phyloP scores from a whole-genome alignment of 2,329 filamentous ascomycete genomes.

The Clonostachys sp. region DNA sequence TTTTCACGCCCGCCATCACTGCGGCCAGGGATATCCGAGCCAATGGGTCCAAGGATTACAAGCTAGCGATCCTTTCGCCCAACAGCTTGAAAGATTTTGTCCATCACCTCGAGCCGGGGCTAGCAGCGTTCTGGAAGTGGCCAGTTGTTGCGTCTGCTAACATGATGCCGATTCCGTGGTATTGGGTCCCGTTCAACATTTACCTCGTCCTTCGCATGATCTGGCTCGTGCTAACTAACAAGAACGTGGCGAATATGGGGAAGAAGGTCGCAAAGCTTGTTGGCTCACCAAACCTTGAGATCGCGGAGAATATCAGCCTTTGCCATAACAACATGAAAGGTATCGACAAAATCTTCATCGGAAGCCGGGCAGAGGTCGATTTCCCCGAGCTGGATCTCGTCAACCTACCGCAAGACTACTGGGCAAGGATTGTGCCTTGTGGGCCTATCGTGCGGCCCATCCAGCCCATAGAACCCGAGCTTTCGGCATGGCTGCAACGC shows the following conservation, averaged over 20 bases:
- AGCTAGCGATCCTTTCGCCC: not conserved
- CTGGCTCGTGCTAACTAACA: not conserved
- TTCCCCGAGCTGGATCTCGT: constrained; percentile 27
- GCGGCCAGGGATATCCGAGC: not conserved
- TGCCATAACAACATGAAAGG: no score
- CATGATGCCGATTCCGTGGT: not conserved
- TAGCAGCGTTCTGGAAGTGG: not conserved
- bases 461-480: constrained; percentile 27
- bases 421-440: constrained; percentile 24
- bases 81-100: constrained; percentile 1
- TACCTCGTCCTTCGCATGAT: not conserved
- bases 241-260: not conserved
- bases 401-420: constrained; percentile 12
- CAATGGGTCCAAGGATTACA: not conserved
- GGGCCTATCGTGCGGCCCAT: constrained; percentile 38
- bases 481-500: constrained; percentile 33
- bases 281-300: not conserved
- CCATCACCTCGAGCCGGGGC: not conserved
- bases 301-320: not conserved
- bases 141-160: not conserved
- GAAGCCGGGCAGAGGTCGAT: constrained; percentile 19
- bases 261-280: not conserved
- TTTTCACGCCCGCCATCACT: not conserved
- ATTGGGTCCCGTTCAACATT: not conserved
- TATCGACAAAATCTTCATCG: not conserved